Evolutionary conservation across 257 asterid genomes (phyloP), one percentile per base, ranked within the genome.

Genomic region (Solanum neorickii): DNA sequence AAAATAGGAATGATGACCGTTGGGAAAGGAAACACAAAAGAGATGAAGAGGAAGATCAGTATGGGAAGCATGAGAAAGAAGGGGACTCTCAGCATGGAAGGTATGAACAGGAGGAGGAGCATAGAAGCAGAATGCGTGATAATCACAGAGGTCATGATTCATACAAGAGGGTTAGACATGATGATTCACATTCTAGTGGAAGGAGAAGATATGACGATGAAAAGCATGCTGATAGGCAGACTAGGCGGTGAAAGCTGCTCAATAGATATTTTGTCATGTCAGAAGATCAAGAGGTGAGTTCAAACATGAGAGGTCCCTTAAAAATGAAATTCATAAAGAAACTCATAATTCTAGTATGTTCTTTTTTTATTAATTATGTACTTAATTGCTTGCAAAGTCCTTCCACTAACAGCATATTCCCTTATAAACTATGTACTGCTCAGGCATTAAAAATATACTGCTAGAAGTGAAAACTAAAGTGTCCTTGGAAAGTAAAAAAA

Each of bases 131-230:
- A 75, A 89, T 91, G 83, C 90, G 92, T 87, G 95, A 92, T 75
- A 91, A 91, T 84, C 93, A 92, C 21, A 86, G 91, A 88, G 93
- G 89, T 16, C 56, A 13, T 16, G 90, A 86, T 47, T 47, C 91
- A 86, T 90, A 92, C 46, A 94, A 94, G 95, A 94, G 94, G 88
- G 87, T 87, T 70, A 91, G 93, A 80, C 87, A 92, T 85, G 97
- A 94, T 52, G 98, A 93, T 84, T 92, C 56, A 11, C 92, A 86
- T 25, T 92, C 94, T 83, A 87, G 91, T 86, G 92, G 93, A 42
- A 90, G 93, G 86, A 93, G 91, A 87, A 86, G 88, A 75, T 86
- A 87, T 39, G 92, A 91, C 76, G 94, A 90, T 87, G 98, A 90
- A 72, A 91, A 92, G 88, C 83, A 89, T 78, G 96, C 91, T n/a